These are phyloP conservation scores for Flammula alnicola DNA, from an alignment of 1,284 basidiomycete species.

Conservation along the genomic window DNA sequence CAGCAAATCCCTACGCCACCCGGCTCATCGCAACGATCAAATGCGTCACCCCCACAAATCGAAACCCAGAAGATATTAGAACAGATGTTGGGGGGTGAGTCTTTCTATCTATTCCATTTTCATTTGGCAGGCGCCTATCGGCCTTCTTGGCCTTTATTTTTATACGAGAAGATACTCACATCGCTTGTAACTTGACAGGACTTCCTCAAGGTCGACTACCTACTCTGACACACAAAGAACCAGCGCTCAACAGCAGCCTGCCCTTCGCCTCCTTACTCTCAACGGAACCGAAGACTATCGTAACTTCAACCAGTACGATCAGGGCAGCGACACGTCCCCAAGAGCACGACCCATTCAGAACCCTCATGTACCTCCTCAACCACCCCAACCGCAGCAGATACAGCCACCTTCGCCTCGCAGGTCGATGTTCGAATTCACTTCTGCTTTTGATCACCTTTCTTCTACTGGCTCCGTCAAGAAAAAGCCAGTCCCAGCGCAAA, in stretches of 20 bases:
- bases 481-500: slow-evolving; percentile 57
- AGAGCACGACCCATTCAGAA: slow-evolving; percentile 28
- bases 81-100: slow-evolving; percentile 79
- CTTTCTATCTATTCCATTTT: slow-evolving; percentile 17
- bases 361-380: slow-evolving; percentile 23
- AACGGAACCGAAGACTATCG: slow-evolving; percentile 40
- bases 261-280: slow-evolving; percentile 58
- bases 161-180: slow-evolving; percentile 17
- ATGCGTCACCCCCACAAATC: slow-evolving; percentile 56
- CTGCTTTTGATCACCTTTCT: slow-evolving; percentile 78
- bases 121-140: too few relatives aligned
- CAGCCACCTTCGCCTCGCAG: slow-evolving; percentile 71
- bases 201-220: slow-evolving; percentile 52
- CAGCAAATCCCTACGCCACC: slow-evolving; percentile 74
- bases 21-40: slow-evolving; percentile 61
- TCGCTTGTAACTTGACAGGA: slow-evolving; percentile 36
- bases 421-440: slow-evolving; percentile 82
- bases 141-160: not conserved
- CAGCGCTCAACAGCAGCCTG: slow-evolving; percentile 39
- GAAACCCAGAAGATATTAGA: slow-evolving; percentile 78
- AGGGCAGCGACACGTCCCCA: slow-evolving; percentile 30
- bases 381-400: slow-evolving; percentile 42
- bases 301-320: slow-evolving; percentile 29
- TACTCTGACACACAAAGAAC: slow-evolving; percentile 56
- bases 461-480: slow-evolving; percentile 56